phyloP scores from a whole-genome alignment of 2,329 filamentous ascomycete genomes.

The Gnomoniopsis sp. region DNA sequence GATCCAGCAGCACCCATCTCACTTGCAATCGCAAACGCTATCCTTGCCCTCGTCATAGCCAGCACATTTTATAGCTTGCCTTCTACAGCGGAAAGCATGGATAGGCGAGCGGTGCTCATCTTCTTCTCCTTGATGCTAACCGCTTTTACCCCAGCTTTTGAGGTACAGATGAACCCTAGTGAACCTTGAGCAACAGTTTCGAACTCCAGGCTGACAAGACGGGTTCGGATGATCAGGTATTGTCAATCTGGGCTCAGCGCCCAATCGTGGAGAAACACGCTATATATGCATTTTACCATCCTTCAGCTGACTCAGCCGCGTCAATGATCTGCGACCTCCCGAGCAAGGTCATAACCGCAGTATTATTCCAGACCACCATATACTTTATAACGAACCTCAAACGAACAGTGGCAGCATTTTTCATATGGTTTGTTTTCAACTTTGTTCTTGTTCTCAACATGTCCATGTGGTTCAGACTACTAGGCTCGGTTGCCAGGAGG shows the following conservation, averaged over 20 bases:
- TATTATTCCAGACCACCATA: conserved; percentile 58
- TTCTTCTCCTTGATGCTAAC: conserved; percentile 60
- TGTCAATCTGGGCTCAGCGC: conserved; percentile 35
- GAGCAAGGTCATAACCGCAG: conserved; percentile 35
- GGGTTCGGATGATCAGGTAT: background rate
- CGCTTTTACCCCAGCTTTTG: conserved; percentile 53
- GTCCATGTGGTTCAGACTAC: conserved; percentile 47
- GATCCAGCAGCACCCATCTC: conserved; percentile 33
- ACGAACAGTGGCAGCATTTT: conserved; percentile 50
- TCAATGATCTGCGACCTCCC: conserved; percentile 15
- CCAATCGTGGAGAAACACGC: conserved; percentile 44
- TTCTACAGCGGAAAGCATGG: conserved; percentile 47
- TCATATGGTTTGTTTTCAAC: conserved; percentile 50
- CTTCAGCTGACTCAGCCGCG: conserved; percentile 43
- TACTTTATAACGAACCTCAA: conserved; percentile 65
- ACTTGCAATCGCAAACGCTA: conserved; percentile 40
- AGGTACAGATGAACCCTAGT: conserved; percentile 36
- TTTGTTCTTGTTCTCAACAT: conserved; percentile 46
- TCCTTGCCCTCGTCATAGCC: conserved; percentile 59
- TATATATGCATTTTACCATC: conserved; percentile 46
- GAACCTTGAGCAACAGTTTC: background rate
- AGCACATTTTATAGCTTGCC: conserved; percentile 53
- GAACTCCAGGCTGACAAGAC: background rate
- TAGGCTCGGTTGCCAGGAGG: conserved; percentile 47
- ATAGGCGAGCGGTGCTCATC: conserved; percentile 49